Conservation (phyloP, 2,329 filamentous ascomycete species). For the Alternaria sp. region DNA sequence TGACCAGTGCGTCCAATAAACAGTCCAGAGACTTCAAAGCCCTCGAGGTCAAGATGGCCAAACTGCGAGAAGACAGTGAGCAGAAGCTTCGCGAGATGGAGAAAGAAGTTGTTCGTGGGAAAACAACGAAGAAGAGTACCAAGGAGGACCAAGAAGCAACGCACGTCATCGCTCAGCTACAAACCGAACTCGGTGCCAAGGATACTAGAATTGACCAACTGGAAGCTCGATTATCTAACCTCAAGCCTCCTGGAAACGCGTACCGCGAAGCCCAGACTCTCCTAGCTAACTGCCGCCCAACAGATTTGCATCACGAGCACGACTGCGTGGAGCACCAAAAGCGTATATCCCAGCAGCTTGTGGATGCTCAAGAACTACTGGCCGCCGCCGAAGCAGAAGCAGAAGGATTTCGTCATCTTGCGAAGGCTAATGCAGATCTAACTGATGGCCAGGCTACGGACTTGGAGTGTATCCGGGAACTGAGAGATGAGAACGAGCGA, state of each 20-base stretch:
- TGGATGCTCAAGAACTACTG: background rate
- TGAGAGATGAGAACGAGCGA: background rate
- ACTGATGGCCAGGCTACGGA: background rate
- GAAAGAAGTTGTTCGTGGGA: background rate
- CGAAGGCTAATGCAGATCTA: background rate
- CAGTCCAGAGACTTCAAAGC: background rate
- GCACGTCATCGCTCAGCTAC: background rate
- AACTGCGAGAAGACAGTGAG: background rate
- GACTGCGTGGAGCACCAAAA: background rate
- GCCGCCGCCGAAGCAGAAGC: slow-evolving; percentile 1
- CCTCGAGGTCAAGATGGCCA: background rate
- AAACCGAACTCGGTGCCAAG: background rate
- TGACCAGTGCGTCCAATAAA: background rate
- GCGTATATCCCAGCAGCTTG: background rate
- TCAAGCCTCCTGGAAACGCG: background rate
- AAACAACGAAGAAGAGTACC: background rate
- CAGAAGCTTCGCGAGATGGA: background rate
- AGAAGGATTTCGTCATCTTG: background rate
- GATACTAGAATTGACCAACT: background rate
- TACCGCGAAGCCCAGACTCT: fast-evolving
- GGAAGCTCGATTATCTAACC: background rate
- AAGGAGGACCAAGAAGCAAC: background rate
- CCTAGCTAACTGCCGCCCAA: background rate
- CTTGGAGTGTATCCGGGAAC: background rate
- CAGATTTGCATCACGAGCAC: background rate